These are phyloP conservation scores for Tetrahymena borealis DNA, from an alignment of 73 alveolate genomes.

Conservation along the genomic window DNA sequence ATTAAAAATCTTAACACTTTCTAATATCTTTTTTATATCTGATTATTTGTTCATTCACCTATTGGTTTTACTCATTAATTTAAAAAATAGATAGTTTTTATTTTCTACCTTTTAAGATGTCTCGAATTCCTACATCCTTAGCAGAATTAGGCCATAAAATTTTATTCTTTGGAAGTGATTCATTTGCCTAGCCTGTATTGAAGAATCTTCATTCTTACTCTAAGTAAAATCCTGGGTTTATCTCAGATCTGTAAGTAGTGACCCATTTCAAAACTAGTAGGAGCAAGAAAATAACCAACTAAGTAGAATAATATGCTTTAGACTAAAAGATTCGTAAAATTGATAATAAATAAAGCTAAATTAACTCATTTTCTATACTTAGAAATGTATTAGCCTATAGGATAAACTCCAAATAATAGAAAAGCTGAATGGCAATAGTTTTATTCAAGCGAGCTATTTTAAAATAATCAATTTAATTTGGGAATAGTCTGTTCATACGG, in stretches of 20 bases:
- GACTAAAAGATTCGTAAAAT: background rate
- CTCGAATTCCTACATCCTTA: background rate
- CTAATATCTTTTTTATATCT: background rate
- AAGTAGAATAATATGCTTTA: background rate
- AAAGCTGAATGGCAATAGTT: background rate
- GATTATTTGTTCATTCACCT: background rate
- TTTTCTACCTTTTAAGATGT: background rate
- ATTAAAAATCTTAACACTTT: too few relatives aligned
- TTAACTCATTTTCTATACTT: background rate
- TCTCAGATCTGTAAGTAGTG: background rate
- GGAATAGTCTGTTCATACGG: constrained; percentile 33
- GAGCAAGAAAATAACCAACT: background rate
- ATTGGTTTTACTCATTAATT: background rate
- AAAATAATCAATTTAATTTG: background rate
- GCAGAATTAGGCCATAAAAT: background rate
- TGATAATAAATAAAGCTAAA: background rate
- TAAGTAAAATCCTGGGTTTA: background rate
- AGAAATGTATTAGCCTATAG: background rate
- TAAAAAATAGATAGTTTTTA: background rate
- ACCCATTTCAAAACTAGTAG: background rate
- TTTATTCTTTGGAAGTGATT: background rate
- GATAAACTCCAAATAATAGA: background rate
- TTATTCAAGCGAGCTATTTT: background rate
- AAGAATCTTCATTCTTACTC: background rate
- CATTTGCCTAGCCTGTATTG: background rate